These are phyloP conservation scores for Cicer pinnatifidum DNA, from an alignment of 306 rosid genomes.

Conservation along the genomic window DNA sequence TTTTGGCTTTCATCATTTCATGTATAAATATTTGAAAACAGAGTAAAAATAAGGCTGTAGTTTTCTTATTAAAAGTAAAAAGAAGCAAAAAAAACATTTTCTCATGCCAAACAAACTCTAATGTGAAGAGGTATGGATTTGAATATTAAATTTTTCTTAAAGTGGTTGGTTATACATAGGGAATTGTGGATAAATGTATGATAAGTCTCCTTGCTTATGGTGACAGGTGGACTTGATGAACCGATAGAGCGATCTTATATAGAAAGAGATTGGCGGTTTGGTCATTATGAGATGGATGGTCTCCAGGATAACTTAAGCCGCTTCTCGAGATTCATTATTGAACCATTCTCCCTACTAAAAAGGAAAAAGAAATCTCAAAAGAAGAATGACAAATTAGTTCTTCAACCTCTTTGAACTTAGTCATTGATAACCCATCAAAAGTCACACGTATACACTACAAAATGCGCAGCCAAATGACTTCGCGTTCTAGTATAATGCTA, in stretches of 20 bases:
- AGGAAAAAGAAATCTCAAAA: slow-evolving; percentile 53
- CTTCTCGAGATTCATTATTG: slow-evolving; percentile 60
- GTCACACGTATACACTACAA: background rate
- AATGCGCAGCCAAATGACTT: slow-evolving; percentile 8
- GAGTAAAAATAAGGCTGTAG: background rate
- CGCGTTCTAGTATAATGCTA: slow-evolving; percentile 6
- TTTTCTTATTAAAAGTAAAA: background rate
- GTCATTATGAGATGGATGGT: slow-evolving; percentile 94
- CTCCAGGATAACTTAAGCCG: slow-evolving; percentile 80
- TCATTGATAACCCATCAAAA: slow-evolving; percentile 36
- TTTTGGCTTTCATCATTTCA: background rate
- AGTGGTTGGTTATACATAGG: background rate
- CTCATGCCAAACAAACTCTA: background rate
- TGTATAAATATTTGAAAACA: too few relatives aligned
- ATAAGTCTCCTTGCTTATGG: slow-evolving; percentile 31
- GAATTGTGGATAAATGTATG: slow-evolving; percentile 12
- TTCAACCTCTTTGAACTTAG: slow-evolving; percentile 62
- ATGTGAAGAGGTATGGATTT: background rate
- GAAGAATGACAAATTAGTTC: slow-evolving; percentile 55
- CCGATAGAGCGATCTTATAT: slow-evolving; percentile 73
- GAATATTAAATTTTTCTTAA: background rate
- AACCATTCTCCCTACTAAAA: slow-evolving; percentile 50
- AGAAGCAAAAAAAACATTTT: background rate
- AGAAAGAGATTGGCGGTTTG: slow-evolving; percentile 91
- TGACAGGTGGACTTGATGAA: slow-evolving; percentile 86